Percentiles rank a stretch among this genome's conserved stretches.
Conservation (phyloP, 1,284 basidiomycete species). For the Fomes fomentarius region DNA sequence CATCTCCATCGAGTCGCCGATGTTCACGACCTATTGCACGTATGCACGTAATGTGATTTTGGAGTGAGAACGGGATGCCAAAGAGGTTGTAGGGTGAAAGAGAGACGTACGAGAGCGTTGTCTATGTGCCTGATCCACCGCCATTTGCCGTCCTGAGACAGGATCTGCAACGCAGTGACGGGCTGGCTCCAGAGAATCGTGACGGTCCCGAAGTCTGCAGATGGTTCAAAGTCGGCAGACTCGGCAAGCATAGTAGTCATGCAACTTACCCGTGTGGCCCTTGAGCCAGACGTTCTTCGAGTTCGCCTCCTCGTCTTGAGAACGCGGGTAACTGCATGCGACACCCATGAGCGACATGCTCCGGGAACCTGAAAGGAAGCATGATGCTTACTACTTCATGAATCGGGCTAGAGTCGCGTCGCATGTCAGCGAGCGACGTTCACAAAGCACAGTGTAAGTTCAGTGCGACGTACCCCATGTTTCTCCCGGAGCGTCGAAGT, state of each 20-base stretch:
- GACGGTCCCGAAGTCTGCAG: slow-evolving; percentile 58
- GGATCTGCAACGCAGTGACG: slow-evolving; percentile 58
- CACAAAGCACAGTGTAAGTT: too few species aligned
- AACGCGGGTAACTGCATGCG: slow-evolving; percentile 36
- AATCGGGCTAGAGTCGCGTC: slow-evolving; percentile 32
- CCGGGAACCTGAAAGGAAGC: background rate
- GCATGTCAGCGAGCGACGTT: too few species aligned
- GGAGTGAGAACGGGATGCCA: background rate
- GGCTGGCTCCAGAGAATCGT: slow-evolving; percentile 64
- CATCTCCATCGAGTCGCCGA: slow-evolving; percentile 46
- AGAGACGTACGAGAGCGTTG: slow-evolving; percentile 51
- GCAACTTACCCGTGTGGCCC: slow-evolving; percentile 37
- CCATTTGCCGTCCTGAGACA: slow-evolving; percentile 54
- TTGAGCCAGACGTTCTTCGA: slow-evolving; percentile 62
- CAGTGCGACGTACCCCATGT: slow-evolving; percentile 35
- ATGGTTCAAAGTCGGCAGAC: too few species aligned
- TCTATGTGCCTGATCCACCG: slow-evolving; percentile 62
- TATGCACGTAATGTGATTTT: too few species aligned
- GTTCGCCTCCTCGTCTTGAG: slow-evolving; percentile 51
- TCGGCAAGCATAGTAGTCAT: too few species aligned
- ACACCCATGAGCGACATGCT: background rate
- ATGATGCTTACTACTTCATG: slow-evolving; percentile 38
- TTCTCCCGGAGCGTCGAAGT: slow-evolving; percentile 31
- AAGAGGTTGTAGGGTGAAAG: background rate
- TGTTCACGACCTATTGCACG: slow-evolving; percentile 49